Percentiles rank a stretch among this genome's conserved stretches.
Conservation (phyloP, 2,329 filamentous ascomycete genomes). For the Seiridium unicorne region DNA sequence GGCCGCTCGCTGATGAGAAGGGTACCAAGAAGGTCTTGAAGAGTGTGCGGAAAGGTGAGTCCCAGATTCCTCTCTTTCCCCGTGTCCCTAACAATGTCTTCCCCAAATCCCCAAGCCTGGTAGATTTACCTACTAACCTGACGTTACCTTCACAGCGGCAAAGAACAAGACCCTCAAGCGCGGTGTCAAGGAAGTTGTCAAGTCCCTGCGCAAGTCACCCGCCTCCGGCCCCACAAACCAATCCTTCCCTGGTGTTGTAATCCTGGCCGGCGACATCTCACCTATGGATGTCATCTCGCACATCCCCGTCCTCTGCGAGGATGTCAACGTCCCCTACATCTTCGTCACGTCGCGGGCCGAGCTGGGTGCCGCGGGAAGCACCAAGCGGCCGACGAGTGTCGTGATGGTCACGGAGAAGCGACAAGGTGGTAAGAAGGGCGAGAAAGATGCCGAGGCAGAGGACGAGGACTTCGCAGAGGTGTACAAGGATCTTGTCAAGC, state of each 20-base stretch:
- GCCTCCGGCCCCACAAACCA: slow-evolving; percentile 63
- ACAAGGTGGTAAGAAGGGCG: slow-evolving; percentile 29
- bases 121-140: background rate
- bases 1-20: slow-evolving; percentile 79
- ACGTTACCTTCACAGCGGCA: slow-evolving; percentile 60
- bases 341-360: slow-evolving; percentile 92
- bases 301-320: slow-evolving; percentile 95
- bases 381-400: slow-evolving; percentile 94
- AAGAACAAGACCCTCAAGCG: slow-evolving; percentile 95
- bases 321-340: slow-evolving; percentile 95
- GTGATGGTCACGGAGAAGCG: slow-evolving; percentile 76
- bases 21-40: slow-evolving; percentile 61
- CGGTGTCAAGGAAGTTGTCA: slow-evolving; percentile 98
- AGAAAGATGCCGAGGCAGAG: slow-evolving; percentile 43
- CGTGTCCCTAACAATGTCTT: background rate
- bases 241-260: slow-evolving; percentile 70
- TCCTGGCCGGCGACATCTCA: slow-evolving; percentile 96
- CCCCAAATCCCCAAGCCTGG: no score
- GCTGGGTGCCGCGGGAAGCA: slow-evolving; percentile 88
- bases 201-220: slow-evolving; percentile 91
- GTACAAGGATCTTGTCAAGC: slow-evolving; percentile 65
- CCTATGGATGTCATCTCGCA: slow-evolving; percentile 99
- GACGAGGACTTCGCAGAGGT: slow-evolving; percentile 61
- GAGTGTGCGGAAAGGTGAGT: slow-evolving; percentile 55
- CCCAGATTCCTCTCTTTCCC: background rate